These are phyloP conservation scores for Trifolium pratense DNA, from an alignment of 306 rosid genomes.

Conservation along the genomic window DNA sequence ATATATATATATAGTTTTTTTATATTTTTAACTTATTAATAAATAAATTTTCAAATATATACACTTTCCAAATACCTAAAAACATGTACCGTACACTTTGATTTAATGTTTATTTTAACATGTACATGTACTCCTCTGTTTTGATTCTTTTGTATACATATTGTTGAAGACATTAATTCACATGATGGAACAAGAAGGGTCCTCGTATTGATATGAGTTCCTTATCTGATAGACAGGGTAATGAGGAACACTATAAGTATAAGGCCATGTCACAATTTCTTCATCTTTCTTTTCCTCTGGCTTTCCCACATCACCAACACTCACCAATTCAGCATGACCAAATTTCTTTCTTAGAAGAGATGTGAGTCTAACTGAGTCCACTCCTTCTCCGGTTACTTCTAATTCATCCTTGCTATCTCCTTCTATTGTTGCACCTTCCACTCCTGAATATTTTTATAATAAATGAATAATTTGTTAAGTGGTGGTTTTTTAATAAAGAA, in stretches of 20 bases:
- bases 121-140: too few relatives aligned
- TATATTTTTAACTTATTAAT: too few relatives aligned
- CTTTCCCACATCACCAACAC: slow-evolving; percentile 44
- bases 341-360: slow-evolving; percentile 50
- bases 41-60: too few relatives aligned
- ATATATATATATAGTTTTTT: too few relatives aligned
- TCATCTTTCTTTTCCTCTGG: slow-evolving; percentile 26
- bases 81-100: too few relatives aligned
- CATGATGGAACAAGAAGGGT: slow-evolving; percentile 39
- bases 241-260: neutral
- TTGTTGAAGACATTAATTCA: neutral
- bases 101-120: too few relatives aligned
- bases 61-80: too few relatives aligned
- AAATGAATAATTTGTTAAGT: neutral
- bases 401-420: slow-evolving; percentile 41
- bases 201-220: neutral
- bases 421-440: slow-evolving; percentile 42
- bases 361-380: slow-evolving; percentile 53
- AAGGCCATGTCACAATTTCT: neutral
- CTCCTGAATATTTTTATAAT: slow-evolving; percentile 41
- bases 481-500: neutral
- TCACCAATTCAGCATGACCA: slow-evolving; percentile 46
- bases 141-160: too few relatives aligned
- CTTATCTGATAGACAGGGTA: neutral
- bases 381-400: slow-evolving; percentile 49